phyloP scores from a whole-genome alignment of 805 yeast species.

The Lipomyces starkeyi region DNA sequence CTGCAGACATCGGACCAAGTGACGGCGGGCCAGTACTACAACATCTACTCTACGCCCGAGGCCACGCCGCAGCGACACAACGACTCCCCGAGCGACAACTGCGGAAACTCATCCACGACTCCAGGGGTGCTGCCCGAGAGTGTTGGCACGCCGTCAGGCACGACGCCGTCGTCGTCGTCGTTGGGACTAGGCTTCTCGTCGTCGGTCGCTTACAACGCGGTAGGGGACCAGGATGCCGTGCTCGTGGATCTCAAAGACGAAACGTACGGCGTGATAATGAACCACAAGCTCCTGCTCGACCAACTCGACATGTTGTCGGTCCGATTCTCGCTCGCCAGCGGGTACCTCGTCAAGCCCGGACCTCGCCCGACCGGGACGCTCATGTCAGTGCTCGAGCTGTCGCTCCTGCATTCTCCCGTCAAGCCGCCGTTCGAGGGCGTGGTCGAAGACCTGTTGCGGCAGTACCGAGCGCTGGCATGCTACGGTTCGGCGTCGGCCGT shows the following conservation, averaged over 20 bases:
- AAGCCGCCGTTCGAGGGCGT: constrained; percentile 9
- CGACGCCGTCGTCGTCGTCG: neutral
- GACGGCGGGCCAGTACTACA: constrained; percentile 14
- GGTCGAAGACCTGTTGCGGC: constrained; percentile 46
- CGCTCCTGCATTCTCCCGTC: constrained; percentile 34
- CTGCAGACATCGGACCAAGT: constrained; percentile 24
- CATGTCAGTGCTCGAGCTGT: constrained; percentile 38
- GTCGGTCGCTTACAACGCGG: constrained; percentile 8
- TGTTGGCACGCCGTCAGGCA: neutral
- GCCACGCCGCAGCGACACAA: constrained; percentile 28
- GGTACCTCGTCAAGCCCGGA: constrained; percentile 34
- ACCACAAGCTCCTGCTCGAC: constrained; percentile 26
- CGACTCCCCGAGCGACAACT: constrained; percentile 41
- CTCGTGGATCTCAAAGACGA: constrained; percentile 45
- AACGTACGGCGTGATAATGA: constrained; percentile 42
- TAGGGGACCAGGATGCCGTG: constrained; percentile 34
- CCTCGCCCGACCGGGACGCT: constrained; percentile 9
- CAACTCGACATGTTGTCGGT: constrained; percentile 21
- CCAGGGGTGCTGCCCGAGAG: too few relatives aligned
- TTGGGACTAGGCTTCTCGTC: neutral
- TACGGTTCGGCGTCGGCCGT: constrained; percentile 48
- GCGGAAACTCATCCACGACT: too few relatives aligned
- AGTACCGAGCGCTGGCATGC: constrained; percentile 48
- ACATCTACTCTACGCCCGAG: constrained; percentile 24
- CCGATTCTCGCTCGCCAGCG: constrained; percentile 34